A percentile compares a stretch with the other conserved stretches of the same genome.
These are phyloP conservation scores for Ogataea naganishii DNA, from an alignment of 805 yeast species.

Conservation along the genomic window DNA sequence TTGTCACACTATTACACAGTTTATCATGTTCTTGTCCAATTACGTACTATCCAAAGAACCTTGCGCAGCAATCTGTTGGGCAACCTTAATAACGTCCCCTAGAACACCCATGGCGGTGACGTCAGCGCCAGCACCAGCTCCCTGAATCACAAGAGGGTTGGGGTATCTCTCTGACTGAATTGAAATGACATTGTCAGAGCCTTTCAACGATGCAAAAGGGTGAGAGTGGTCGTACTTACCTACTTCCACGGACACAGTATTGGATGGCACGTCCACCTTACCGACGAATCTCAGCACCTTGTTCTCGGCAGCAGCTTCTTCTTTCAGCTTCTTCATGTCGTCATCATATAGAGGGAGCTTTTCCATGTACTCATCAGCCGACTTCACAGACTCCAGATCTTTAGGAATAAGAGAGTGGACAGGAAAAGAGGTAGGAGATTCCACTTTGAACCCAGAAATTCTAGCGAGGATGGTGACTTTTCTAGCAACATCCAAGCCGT, in stretches of 20 bases:
- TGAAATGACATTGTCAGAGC: constrained; percentile 92
- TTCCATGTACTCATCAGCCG: constrained; percentile 71
- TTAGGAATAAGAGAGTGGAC: constrained; percentile 90
- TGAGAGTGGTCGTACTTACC: constrained; percentile 82
- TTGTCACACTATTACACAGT: no score
- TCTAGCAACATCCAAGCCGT: constrained; percentile 97
- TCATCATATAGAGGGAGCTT: constrained; percentile 78
- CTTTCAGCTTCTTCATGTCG: constrained; percentile 69
- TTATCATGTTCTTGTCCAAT: no score
- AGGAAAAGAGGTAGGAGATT: constrained; percentile 86
- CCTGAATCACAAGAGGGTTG: constrained; percentile 91
- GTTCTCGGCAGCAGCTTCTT: constrained; percentile 70
- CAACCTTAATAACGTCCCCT: constrained; percentile 87
- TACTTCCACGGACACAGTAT: constrained; percentile 75
- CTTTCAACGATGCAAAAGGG: constrained; percentile 93
- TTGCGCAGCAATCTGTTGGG: constrained; percentile 63
- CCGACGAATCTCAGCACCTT: constrained; percentile 95
- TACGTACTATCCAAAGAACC: not conserved
- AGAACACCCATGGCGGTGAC: constrained; percentile 76
- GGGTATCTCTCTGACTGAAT: constrained; percentile 87
- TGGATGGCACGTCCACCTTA: constrained; percentile 66
- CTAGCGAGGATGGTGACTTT: constrained; percentile 95
- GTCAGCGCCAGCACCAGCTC: constrained; percentile 88
- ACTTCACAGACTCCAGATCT: constrained; percentile 62
- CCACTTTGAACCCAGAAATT: constrained; percentile 77